A percentile compares a stretch with the other conserved stretches of the same genome.
Conservation (phyloP, 2,329 filamentous ascomycete species). For the Drechslerella stenobrocha region DNA sequence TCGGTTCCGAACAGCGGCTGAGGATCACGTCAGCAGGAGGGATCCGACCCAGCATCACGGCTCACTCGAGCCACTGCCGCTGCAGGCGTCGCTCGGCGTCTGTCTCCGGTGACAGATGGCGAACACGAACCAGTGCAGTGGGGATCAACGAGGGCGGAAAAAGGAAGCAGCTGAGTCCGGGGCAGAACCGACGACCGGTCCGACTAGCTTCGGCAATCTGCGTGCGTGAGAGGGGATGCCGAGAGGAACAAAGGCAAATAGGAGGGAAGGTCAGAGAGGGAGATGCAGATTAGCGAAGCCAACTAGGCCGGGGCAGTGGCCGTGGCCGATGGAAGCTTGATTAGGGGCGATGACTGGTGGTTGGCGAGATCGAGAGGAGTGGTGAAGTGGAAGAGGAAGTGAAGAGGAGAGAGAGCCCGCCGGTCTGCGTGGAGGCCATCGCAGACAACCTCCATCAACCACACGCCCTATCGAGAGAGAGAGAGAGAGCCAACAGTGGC, state of each 20-base stretch:
- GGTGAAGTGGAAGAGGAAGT: background rate
- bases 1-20: conserved; percentile 1
- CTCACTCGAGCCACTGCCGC: conserved; percentile 25
- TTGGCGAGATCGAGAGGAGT: too few relatives aligned
- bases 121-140: background rate
- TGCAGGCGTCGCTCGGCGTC: background rate
- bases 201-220: conserved; percentile 48
- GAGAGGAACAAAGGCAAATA: conserved; percentile 8
- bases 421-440: too few relatives aligned
- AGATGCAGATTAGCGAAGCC: background rate
- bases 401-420: background rate
- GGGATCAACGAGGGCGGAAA: background rate
- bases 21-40: conserved; percentile 44
- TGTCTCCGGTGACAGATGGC: background rate
- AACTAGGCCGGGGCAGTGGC: conserved; percentile 7
- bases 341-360: too few relatives aligned
- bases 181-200: background rate
- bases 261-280: conserved; percentile 9
- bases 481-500: too few relatives aligned
- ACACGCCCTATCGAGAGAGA: too few relatives aligned
- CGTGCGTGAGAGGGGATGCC: conserved; percentile 20
- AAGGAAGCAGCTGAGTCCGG: background rate
- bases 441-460: too few relatives aligned
- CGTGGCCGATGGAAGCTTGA: too few relatives aligned
- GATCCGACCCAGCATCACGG: conserved; percentile 28